Evolutionary conservation across 371 early-diverging fungal species (phyloP).

Genomic region (Rhizopus arrhizus): DNA sequence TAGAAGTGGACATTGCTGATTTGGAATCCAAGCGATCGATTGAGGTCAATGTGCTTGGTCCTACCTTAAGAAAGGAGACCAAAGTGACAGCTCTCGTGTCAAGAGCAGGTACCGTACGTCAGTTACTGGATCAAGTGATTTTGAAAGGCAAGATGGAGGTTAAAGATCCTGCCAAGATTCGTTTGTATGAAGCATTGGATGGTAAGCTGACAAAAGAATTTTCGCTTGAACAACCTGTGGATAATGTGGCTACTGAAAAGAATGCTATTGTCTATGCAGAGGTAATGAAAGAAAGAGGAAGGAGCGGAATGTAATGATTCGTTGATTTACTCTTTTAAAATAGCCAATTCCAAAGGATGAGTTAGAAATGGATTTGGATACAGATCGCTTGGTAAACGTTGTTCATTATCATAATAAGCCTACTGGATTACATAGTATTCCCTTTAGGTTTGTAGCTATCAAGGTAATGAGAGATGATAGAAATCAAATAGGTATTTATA

Average conservation of each 20-base stretch:
- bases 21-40: slow-evolving; percentile 72
- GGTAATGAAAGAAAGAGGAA: slow-evolving; percentile 19
- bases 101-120: slow-evolving; percentile 58
- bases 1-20: slow-evolving; percentile 78
- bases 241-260: slow-evolving; percentile 36
- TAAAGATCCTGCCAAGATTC: slow-evolving; percentile 30
- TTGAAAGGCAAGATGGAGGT: slow-evolving; percentile 47
- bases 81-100: slow-evolving; percentile 61
- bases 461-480: slow-evolving; percentile 34
- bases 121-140: slow-evolving; percentile 65
- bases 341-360: slow-evolving; percentile 72
- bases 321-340: background rate
- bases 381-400: slow-evolving; percentile 61
- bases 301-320: background rate
- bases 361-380: slow-evolving; percentile 40
- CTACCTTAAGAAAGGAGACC: slow-evolving; percentile 33
- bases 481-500: background rate
- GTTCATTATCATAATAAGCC: slow-evolving; percentile 79
- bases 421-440: slow-evolving; percentile 73
- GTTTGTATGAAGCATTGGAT: slow-evolving; percentile 45
- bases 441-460: slow-evolving; percentile 76
- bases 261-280: slow-evolving; percentile 39
- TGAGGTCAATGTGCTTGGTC: slow-evolving; percentile 58
- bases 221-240: slow-evolving; percentile 43
- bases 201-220: slow-evolving; percentile 47